phyloP scores from a whole-genome alignment of 257 asterid genomes.

The Fraxinus quadrangulata region DNA sequence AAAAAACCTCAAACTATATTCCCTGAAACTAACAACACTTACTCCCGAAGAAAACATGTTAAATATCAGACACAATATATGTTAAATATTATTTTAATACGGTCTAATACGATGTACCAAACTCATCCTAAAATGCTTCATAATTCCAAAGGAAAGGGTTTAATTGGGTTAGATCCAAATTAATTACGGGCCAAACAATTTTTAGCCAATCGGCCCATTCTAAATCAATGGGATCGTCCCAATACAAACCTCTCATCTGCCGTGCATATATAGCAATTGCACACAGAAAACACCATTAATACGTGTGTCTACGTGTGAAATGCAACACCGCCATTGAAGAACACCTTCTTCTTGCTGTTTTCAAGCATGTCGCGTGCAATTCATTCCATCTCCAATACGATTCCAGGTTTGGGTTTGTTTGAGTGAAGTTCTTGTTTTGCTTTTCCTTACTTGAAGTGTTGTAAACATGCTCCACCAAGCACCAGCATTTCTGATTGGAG shows the following conservation, averaged over 20 bases:
- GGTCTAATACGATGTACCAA: too few species aligned
- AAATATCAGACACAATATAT: too few species aligned
- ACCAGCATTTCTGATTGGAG: neutral
- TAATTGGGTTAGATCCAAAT: neutral
- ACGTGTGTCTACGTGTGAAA: conserved; percentile 3
- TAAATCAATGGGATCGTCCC: neutral
- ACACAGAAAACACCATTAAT: conserved; percentile 1
- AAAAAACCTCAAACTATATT: too few species aligned
- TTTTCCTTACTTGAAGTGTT: neutral
- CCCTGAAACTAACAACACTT: too few species aligned
- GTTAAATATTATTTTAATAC: too few species aligned
- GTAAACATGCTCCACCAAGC: neutral
- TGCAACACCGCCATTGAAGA: conserved; percentile 18
- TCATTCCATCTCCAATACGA: conserved; percentile 27
- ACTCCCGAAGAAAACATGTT: too few species aligned
- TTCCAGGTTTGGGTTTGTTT: conserved; percentile 36
- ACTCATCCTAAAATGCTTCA: too few species aligned
- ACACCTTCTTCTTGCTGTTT: conserved; percentile 1
- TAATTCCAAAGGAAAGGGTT: neutral
- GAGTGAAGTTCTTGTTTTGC: neutral
- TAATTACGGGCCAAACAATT: neutral
- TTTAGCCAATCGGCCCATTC: neutral
- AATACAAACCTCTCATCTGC: neutral
- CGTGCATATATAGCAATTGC: neutral
- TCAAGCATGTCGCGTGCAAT: conserved; percentile 39